phyloP scores from a whole-genome alignment of 108 stramenopile genomes.

The Fistulifera pelliculosa region DNA sequence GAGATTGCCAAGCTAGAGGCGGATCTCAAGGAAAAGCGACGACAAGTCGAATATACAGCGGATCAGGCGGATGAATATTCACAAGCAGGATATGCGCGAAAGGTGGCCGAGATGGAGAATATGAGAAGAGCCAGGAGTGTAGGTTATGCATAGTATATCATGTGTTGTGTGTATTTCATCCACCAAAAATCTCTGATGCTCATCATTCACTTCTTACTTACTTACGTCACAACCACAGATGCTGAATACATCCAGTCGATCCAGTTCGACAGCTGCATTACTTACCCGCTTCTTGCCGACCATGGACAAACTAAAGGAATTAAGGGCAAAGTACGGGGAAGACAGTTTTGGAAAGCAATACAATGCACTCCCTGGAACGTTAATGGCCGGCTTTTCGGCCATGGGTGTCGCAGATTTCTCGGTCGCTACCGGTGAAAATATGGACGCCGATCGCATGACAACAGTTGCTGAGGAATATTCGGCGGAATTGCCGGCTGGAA shows the following conservation, averaged over 20 bases:
- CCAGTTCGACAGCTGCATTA: slow-evolving; percentile 34
- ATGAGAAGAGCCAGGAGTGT: slow-evolving; percentile 56
- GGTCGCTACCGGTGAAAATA: slow-evolving; percentile 29
- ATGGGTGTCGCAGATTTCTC: slow-evolving; percentile 51
- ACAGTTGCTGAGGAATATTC: slow-evolving; percentile 43
- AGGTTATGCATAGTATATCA: slow-evolving; percentile 9
- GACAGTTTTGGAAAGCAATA: slow-evolving; percentile 55
- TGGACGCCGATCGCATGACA: slow-evolving; percentile 33
- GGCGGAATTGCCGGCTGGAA: slow-evolving; percentile 41
- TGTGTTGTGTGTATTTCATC: background rate
- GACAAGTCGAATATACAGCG: slow-evolving; percentile 22
- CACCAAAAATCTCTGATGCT: slow-evolving; percentile 3
- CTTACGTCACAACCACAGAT: slow-evolving; percentile 9
- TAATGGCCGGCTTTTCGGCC: slow-evolving; percentile 34
- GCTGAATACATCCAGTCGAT: slow-evolving; percentile 32
- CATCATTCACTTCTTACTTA: background rate
- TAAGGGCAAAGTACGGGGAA: slow-evolving; percentile 36
- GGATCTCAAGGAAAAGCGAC: slow-evolving; percentile 38
- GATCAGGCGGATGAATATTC: slow-evolving; percentile 62
- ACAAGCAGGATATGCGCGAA: slow-evolving; percentile 65
- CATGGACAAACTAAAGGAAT: slow-evolving; percentile 40
- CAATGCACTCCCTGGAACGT: slow-evolving; percentile 23
- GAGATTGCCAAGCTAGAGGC: slow-evolving; percentile 56
- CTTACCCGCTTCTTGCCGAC: slow-evolving; percentile 53
- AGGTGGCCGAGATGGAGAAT: slow-evolving; percentile 75